Evolutionary conservation across 2,329 filamentous ascomycete species (phyloP).

Genomic region (Monilinia vaccinii-corymbosi): DNA sequence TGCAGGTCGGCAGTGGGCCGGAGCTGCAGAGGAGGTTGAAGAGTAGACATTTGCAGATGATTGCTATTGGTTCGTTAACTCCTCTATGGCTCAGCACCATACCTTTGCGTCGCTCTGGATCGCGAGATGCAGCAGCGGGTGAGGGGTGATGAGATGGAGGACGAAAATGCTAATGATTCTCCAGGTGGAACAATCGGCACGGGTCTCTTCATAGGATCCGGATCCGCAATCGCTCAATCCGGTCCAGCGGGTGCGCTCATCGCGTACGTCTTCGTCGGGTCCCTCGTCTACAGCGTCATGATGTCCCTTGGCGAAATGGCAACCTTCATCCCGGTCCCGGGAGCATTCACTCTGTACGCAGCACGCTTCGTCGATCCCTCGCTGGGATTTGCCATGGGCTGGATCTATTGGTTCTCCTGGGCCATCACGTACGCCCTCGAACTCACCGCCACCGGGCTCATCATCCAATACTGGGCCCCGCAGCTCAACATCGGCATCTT

Average conservation of each 20-base stretch:
- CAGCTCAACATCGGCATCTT: constrained; percentile 59
- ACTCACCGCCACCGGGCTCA: constrained; percentile 61
- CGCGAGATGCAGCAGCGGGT: constrained; percentile 2
- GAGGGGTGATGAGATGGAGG: not conserved
- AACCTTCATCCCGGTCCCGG: constrained; percentile 66
- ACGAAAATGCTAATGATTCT: not conserved
- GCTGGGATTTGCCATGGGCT: constrained; percentile 69
- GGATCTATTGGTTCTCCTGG: constrained; percentile 79
- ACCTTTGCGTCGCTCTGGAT: not conserved
- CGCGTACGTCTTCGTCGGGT: constrained; percentile 60
- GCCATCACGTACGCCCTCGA: constrained; percentile 65
- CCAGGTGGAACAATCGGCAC: constrained; percentile 60
- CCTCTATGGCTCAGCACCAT: constrained; percentile 13
- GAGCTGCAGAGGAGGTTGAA: constrained; percentile 34
- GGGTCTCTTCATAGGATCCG: constrained; percentile 62
- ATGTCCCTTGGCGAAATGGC: constrained; percentile 62
- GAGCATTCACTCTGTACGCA: constrained; percentile 69
- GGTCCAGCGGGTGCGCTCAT: constrained; percentile 60
- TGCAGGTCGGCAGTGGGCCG: constrained; percentile 7
- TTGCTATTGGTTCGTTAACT: constrained; percentile 43
- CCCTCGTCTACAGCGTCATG: constrained; percentile 70
- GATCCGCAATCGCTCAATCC: constrained; percentile 50
- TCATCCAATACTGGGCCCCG: constrained; percentile 66
- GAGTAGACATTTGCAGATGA: constrained; percentile 57
- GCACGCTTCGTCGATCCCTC: constrained; percentile 65